These are phyloP conservation scores for Firmiana major DNA, from an alignment of 345 rosid species.

Conservation along the genomic window DNA sequence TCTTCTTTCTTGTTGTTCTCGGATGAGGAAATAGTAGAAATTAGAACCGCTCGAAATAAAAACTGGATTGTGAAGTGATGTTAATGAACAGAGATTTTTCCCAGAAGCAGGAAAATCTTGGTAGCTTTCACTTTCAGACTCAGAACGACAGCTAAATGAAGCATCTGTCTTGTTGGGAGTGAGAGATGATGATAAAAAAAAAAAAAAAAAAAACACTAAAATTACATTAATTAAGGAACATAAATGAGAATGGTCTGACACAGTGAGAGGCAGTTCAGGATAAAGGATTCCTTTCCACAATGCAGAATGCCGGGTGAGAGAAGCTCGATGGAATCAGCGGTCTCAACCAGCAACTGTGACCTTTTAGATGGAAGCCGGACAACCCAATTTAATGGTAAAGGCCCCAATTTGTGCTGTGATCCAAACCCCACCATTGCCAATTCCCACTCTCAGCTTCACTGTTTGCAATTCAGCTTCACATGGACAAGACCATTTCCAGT, in stretches of 20 bases:
- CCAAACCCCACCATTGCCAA: not conserved
- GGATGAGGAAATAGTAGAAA: not conserved
- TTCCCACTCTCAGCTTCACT: not conserved
- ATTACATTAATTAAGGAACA: not conserved
- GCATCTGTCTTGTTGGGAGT: not conserved
- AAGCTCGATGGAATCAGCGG: not conserved
- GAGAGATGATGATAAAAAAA: not conserved
- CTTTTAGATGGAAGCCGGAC: not conserved
- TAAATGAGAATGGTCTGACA: not conserved
- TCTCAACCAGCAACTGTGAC: not conserved
- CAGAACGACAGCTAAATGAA: not conserved
- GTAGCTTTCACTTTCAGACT: not conserved
- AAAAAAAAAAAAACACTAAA: too few relatives aligned
- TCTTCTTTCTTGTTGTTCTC: too few relatives aligned
- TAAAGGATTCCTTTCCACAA: not conserved
- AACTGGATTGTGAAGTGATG: not conserved
- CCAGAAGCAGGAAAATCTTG: not conserved
- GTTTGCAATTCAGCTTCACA: not conserved
- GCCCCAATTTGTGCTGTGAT: not conserved
- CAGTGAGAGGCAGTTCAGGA: not conserved
- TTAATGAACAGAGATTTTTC: not conserved
- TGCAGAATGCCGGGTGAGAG: not conserved
- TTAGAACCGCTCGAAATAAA: not conserved
- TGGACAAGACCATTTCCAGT: not conserved
- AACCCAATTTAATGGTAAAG: not conserved